phyloP scores from a whole-genome alignment of 208 protist genomes.

The Naegleria lovaniensis region DNA sequence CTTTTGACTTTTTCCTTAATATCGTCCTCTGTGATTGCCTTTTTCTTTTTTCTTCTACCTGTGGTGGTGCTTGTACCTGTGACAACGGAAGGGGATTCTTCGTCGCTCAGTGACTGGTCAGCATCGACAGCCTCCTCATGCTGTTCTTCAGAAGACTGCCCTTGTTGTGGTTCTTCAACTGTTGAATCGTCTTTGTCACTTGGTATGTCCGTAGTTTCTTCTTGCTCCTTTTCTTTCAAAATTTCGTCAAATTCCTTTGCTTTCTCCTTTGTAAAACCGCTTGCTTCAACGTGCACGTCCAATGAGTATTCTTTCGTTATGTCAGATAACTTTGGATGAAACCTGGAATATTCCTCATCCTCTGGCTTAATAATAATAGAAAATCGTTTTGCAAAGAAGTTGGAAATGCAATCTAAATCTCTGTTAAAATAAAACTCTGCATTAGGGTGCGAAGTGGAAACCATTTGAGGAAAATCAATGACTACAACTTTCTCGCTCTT shows the following conservation, averaged over 20 bases:
- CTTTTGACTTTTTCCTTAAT: constrained; percentile 22
- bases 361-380: constrained; percentile 55
- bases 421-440: constrained; percentile 89
- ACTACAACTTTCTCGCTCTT: constrained; percentile 76
- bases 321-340: constrained; percentile 41
- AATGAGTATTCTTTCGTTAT: neutral
- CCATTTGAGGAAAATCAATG: constrained; percentile 99
- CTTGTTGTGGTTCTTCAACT: neutral
- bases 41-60: neutral
- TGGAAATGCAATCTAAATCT: constrained; percentile 91
- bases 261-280: constrained; percentile 23
- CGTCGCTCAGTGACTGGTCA: neutral
- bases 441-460: constrained; percentile 90
- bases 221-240: constrained; percentile 12
- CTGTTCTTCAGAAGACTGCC: constrained; percentile 18
- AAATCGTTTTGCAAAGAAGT: constrained; percentile 87
- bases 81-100: neutral
- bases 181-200: constrained; percentile 20
- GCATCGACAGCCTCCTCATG: constrained; percentile 26
- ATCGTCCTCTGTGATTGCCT: neutral
- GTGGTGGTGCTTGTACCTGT: neutral
- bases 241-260: constrained; percentile 14
- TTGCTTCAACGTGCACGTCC: constrained; percentile 19
- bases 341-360: constrained; percentile 48
- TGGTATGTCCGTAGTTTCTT: constrained; percentile 24